A percentile compares a stretch with the other conserved stretches of the same genome.
These are phyloP conservation scores for Ceratocystiopsis sp. DNA, from an alignment of 2,329 filamentous ascomycete species.

Conservation along the genomic window DNA sequence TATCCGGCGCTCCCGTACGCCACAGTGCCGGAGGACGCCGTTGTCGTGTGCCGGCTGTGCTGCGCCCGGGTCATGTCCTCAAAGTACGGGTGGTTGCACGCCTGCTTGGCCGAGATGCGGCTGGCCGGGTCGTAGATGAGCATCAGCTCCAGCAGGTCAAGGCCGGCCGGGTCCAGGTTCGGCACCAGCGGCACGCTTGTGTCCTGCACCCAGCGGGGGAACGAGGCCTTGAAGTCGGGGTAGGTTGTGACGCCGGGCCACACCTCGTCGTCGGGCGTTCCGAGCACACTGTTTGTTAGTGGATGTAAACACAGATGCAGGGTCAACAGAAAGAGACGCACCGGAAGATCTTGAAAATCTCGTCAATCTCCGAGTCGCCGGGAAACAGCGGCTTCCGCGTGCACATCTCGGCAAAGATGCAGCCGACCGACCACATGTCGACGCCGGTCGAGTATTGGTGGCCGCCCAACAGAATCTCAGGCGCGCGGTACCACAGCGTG, in stretches of 20 bases:
- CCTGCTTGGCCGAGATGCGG: conserved; percentile 73
- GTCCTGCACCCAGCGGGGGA: conserved; percentile 72
- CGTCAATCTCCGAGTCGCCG: conserved; percentile 79
- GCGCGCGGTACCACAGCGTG: conserved; percentile 75
- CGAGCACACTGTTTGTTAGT: conserved; percentile 38
- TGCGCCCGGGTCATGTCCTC: conserved; percentile 18
- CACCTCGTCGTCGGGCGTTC: conserved; percentile 59
- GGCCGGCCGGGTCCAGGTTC: conserved; percentile 50
- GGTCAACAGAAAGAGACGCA: conserved; percentile 19
- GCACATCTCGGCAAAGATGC: conserved; percentile 88
- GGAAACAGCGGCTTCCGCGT: conserved; percentile 80
- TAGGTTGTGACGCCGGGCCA: conserved; percentile 83
- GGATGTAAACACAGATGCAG: not conserved
- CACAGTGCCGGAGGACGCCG: not conserved
- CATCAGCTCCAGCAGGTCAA: conserved; percentile 49
- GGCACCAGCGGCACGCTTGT: conserved; percentile 45
- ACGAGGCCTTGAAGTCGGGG: conserved; percentile 76
- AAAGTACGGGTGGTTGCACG: conserved; percentile 73
- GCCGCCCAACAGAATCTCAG: conserved; percentile 72
- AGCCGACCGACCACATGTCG: conserved; percentile 84
- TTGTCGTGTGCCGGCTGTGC: not conserved
- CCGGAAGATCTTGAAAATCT: conserved; percentile 92
- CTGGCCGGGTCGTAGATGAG: conserved; percentile 72
- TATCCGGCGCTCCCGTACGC: conserved; percentile 15
- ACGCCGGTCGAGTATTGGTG: conserved; percentile 86